Base-by-base conservation (phyloP, 495 filamentous ascomycete genomes). In the Penicillium antarcticum region DNA sequence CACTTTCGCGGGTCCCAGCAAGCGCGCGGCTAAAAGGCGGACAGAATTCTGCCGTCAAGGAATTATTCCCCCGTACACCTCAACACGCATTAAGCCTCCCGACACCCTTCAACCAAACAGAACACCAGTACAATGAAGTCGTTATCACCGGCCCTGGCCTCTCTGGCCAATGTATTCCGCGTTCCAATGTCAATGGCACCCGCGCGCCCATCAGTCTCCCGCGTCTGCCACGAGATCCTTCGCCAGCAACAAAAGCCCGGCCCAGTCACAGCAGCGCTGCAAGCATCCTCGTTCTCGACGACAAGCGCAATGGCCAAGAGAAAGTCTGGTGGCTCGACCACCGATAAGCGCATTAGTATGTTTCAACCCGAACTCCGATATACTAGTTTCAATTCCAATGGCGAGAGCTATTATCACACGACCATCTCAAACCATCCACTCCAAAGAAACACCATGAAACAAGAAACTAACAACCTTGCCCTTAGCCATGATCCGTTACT, bases 401-500 rank as follows among this genome's bases (percentile, higher is more conserved):
- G 40, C 57, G 16, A 32, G 23, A 29, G 26, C 26, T 29, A 9
- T 29, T 7, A 29, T 29, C 26, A n/a, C 56, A 26, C 29, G 46
- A 42, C 24, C 21, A 23, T 5, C n/a, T 5, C 21, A 23, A 18
- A 39, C 13, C 31, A 19, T 29, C 24, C 4, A 43, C 34, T 19
- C 38, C n/a, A 41, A 35, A 29, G 40, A 32, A 26, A 32, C 40
- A 40, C 31, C 35, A 55, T 10, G 37, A 47, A 35, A 26, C 12
- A 17, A 19, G 19, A 49, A 49, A 48, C 29, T 36, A 42, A 41
- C 36, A 16, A 39, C 49, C 14, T 13, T 40, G 52, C 23, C 19
- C 10, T 47, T 48, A 86, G 84, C 76, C 18, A 50, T 80, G 16
- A 87, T 87, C 63, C 80, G 81, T 60, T 87, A 87, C 71, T 79